A percentile compares a stretch with the other conserved stretches of the same genome.
Evolutionary conservation across 164 flowering plant species (phyloP).

Genomic region (Annona cherimola): DNA sequence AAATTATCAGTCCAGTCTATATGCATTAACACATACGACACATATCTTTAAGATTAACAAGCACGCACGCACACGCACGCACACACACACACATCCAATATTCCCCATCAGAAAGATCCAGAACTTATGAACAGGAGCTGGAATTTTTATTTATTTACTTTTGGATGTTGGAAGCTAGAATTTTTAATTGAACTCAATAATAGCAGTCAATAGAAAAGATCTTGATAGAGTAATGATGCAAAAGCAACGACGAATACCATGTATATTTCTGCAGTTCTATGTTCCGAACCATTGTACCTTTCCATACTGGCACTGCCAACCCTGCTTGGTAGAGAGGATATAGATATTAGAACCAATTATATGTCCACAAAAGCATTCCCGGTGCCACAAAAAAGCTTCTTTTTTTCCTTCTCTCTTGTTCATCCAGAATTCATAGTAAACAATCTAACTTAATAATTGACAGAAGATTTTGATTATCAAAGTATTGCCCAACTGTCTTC

Average conservation of each 20-base stretch:
- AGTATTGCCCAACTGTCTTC: neutral
- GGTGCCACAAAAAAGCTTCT: neutral
- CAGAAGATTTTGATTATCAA: neutral
- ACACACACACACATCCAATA: no score
- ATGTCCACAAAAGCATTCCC: neutral
- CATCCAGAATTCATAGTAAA: neutral
- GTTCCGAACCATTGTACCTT: conserved; percentile 36
- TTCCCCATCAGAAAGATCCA: no score
- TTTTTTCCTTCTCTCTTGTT: neutral
- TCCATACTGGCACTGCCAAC: conserved; percentile 52
- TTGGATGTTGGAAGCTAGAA: neutral
- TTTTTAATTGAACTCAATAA: neutral
- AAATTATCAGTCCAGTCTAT: no score
- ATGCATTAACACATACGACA: no score
- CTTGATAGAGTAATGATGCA: neutral
- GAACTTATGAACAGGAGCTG: no score
- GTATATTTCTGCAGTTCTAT: conserved; percentile 34
- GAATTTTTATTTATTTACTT: no score
- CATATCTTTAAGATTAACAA: no score
- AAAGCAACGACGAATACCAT: conserved; percentile 26
- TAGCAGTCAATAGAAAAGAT: neutral
- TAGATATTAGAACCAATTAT: conserved; percentile 4
- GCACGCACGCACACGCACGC: no score
- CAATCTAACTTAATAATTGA: neutral
- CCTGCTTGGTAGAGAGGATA: conserved; percentile 15